Percentiles rank a stretch among this genome's conserved stretches.
Conservation (phyloP, 768 basidiomycete genomes). For the Suillus tomentosus region DNA sequence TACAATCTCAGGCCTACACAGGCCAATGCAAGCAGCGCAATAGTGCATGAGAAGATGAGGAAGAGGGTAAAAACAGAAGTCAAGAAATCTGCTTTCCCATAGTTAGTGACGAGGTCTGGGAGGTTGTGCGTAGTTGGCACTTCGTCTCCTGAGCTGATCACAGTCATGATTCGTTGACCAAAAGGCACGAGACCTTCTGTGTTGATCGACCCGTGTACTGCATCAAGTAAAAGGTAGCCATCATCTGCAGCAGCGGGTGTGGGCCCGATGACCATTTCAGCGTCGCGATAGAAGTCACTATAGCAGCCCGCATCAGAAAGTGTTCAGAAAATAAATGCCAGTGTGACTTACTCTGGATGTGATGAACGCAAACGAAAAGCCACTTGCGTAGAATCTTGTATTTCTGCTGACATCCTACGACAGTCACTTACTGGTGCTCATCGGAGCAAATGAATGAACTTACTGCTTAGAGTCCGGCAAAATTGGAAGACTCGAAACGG, state of each 20-base stretch:
- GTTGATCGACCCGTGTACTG: background rate
- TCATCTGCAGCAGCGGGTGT: background rate
- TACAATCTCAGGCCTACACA: slow-evolving; percentile 26
- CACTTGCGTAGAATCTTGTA: slow-evolving; percentile 1
- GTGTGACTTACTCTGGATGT: background rate
- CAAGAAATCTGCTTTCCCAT: background rate
- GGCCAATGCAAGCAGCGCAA: slow-evolving; percentile 25
- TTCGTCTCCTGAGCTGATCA: slow-evolving; percentile 2
- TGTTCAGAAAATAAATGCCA: background rate
- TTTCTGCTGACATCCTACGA: background rate
- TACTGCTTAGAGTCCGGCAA: slow-evolving; percentile 30
- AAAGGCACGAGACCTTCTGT: background rate
- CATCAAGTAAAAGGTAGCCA: background rate
- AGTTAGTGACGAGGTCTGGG: background rate
- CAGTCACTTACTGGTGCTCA: background rate
- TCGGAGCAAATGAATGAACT: slow-evolving; percentile 19
- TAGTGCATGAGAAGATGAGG: slow-evolving; percentile 28
- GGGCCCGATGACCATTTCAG: background rate
- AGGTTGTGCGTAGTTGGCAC: background rate
- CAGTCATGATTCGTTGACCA: background rate
- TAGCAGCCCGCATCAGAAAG: background rate
- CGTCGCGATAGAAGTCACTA: background rate
- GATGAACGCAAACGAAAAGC: background rate
- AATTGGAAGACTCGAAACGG: slow-evolving; percentile 45
- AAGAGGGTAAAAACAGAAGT: slow-evolving; percentile 13